Conservation (phyloP, 495 filamentous ascomycete species). For the Neurospora tetrasperma region DNA sequence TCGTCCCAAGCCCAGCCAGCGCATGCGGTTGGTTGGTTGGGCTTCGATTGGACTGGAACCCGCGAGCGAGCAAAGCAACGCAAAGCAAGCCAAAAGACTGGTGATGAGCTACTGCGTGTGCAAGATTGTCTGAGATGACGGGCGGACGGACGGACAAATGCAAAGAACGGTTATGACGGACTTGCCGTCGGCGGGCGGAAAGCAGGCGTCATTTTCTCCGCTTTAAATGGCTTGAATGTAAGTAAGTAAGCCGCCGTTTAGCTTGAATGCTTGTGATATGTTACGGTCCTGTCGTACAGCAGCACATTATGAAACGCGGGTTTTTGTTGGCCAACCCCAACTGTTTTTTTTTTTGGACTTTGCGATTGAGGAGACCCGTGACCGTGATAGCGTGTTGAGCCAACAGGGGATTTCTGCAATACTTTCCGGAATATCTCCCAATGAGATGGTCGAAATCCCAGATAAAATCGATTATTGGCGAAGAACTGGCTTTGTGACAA, state of each 20-base stretch:
- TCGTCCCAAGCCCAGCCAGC: not conserved
- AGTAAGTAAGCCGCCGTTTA: not conserved
- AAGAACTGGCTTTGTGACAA: conserved; percentile 5
- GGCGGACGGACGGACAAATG: not conserved
- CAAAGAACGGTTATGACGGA: not conserved
- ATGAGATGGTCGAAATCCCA: conserved; percentile 3
- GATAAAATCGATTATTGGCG: conserved; percentile 18
- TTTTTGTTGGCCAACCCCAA: not conserved
- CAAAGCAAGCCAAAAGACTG: not conserved
- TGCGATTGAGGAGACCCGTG: not conserved
- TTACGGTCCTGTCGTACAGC: not conserved
- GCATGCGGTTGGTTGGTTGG: conserved; percentile 16
- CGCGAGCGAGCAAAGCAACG: not conserved
- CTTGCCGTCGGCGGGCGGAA: not conserved
- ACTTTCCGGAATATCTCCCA: conserved; percentile 14
- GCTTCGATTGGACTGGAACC: conserved; percentile 28
- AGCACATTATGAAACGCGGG: not conserved
- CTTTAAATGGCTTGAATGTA: conserved; percentile 1
- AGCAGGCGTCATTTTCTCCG: conserved; percentile 2
- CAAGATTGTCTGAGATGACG: not conserved
- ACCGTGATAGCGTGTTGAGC: not conserved
- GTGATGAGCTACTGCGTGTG: not conserved
- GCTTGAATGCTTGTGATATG: not conserved
- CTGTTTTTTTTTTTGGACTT: not conserved
- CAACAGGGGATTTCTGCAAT: not conserved